These are phyloP conservation scores for Fragaria ananassa DNA, from an alignment of 306 rosid species.

Conservation along the genomic window DNA sequence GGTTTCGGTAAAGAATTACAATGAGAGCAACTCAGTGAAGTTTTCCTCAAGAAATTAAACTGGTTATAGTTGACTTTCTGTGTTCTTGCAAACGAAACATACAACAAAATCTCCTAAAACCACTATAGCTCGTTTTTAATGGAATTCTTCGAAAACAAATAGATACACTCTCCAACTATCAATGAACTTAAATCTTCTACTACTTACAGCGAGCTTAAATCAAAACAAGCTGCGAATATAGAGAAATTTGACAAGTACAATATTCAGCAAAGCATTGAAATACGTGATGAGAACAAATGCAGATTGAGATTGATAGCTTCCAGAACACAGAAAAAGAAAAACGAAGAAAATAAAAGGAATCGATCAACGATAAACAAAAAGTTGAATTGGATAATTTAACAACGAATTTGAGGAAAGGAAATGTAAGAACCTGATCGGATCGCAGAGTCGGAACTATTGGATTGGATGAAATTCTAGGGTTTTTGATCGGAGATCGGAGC, in stretches of 20 bases:
- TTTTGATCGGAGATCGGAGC: conserved; percentile 52
- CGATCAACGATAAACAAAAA: background rate
- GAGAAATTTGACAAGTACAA: background rate
- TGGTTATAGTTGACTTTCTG: conserved; percentile 12
- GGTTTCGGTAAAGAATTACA: background rate
- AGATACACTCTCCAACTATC: background rate
- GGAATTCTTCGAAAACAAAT: conserved; percentile 4
- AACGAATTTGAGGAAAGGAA: conserved; percentile 22
- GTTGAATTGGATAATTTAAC: conserved; percentile 1
- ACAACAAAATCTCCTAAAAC: conserved; percentile 2
- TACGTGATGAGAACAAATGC: conserved; percentile 1
- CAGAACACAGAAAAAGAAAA: background rate
- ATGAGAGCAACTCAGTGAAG: background rate
- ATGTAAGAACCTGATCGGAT: conserved; percentile 41
- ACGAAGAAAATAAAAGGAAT: background rate
- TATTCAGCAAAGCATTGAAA: background rate
- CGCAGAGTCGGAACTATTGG: conserved; percentile 16
- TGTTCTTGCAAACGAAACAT: background rate
- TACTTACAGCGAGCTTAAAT: background rate
- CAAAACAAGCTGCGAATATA: conserved; percentile 11
- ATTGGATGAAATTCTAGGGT: conserved; percentile 32
- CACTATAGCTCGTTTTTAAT: background rate
- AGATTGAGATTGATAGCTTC: background rate
- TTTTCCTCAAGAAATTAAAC: background rate
- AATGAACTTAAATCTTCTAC: background rate